Base-by-base conservation (phyloP, 192 early-diverging fungal genomes). In the Nowakowskiella sp. region DNA sequence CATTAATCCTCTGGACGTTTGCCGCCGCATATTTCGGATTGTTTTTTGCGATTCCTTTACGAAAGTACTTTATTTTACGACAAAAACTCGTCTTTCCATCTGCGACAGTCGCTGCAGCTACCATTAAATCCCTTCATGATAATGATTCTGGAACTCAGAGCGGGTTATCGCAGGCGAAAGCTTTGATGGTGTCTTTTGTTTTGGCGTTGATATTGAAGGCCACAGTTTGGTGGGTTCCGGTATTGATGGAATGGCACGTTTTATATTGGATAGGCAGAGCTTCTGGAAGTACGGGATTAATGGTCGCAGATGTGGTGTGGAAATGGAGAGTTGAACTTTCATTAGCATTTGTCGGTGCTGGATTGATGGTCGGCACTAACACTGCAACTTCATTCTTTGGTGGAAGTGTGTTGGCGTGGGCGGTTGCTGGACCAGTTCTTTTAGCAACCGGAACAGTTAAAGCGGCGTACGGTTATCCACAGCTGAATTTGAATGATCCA, bases 11-110 rank as follows among this genome's bases (percentile, higher is more conserved):
- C 0, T 90, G 85, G 85, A 81, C 82, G 16, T 45, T 91, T 28
- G 86, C 77, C 3, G 67, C 85, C 48, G 82, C 89, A 10, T 89
- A 88, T 62, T 92, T 87, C 72, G 90, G 90, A n/a, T 83, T 92
- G 2, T 91, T 91, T 67, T 90, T 91, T 72, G 89, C 87, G 3
- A 72, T 88, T 1, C 87, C 87, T 1, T 55, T 91, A 50, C 67
- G 90, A 33, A 78, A 70, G 44, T 85, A 88, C 43, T 86, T 85
- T 10, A 84, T 92, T 51, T 71, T 92, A 29, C 60, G 74, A 26
- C 85, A 90, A 53, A 88, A 92, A 62, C 76, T 92, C 3, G 65
- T 74, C 19, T 92, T 92, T 53, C 90, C 90, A 3, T 84, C 86
- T 0, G 87, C 88, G 1, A 88, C 86, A n/a, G 88, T 86, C 2